Evolutionary conservation across 148 eudicot genomes (phyloP).

Genomic region (Selenicereus undatus): DNA sequence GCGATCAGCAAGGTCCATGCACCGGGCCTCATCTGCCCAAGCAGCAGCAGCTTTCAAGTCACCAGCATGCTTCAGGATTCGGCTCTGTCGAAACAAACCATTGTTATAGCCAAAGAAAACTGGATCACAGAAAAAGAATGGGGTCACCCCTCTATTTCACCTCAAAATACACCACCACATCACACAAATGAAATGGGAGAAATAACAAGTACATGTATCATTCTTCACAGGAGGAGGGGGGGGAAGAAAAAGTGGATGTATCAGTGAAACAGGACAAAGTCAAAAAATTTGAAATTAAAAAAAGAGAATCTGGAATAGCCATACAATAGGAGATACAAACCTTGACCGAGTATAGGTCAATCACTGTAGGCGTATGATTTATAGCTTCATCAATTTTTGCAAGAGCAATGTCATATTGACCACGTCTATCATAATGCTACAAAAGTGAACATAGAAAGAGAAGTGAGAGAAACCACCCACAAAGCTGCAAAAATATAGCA

Average conservation of each 20-base stretch:
- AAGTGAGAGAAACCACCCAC: background rate
- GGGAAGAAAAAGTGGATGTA: background rate
- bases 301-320: background rate
- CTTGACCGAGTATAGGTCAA: constrained; percentile 92
- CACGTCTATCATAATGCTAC: constrained; percentile 94
- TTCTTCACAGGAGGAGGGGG: background rate
- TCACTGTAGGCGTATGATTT: constrained; percentile 89
- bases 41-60: constrained; percentile 91
- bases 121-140: background rate
- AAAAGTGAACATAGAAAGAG: constrained; percentile 4
- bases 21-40: constrained; percentile 98
- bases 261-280: background rate
- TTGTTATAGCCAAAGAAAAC: constrained; percentile 3
- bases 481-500: background rate
- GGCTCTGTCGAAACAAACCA: constrained; percentile 49
- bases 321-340: constrained; percentile 33
- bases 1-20: constrained; percentile 99
- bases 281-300: background rate
- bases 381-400: constrained; percentile 88
- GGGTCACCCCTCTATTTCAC: background rate
- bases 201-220: background rate
- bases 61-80: constrained; percentile 96
- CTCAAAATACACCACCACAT: background rate
- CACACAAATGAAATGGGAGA: background rate
- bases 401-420: constrained; percentile 67